Conservation (phyloP, 2,329 filamentous ascomycete species). For the Calonectria multiphialidica region DNA sequence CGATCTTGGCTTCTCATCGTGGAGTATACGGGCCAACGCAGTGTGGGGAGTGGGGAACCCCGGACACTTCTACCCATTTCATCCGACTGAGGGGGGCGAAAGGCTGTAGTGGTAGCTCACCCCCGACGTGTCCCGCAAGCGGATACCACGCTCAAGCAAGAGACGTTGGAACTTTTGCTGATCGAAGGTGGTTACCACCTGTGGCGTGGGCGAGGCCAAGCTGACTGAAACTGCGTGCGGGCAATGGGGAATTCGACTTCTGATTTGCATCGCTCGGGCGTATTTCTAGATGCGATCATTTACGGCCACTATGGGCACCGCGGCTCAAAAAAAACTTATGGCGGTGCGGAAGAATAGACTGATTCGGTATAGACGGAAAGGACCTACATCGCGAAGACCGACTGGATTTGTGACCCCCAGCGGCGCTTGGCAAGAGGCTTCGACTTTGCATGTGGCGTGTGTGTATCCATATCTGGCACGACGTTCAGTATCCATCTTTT, state of each 20-base stretch:
- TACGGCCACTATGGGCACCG: background rate
- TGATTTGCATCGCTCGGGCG: background rate
- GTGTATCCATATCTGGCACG: slow-evolving; percentile 17
- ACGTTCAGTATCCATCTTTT: slow-evolving; percentile 8
- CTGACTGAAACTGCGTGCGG: slow-evolving; percentile 8
- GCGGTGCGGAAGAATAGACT: background rate
- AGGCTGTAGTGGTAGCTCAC: background rate
- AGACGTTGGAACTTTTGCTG: slow-evolving; percentile 17
- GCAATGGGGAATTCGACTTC: background rate
- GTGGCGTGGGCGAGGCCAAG: background rate
- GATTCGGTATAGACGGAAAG: background rate
- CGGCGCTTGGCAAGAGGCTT: slow-evolving; percentile 3
- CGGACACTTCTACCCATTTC: slow-evolving; percentile 17
- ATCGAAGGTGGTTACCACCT: background rate
- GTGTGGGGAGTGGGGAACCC: slow-evolving; percentile 26
- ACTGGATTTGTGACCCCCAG: background rate
- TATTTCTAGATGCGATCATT: slow-evolving; percentile 1
- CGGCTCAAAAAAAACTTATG: background rate
- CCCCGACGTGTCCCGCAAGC: background rate
- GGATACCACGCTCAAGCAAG: background rate
- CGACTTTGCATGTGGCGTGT: slow-evolving; percentile 17
- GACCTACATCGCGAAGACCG: background rate
- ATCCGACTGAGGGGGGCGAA: slow-evolving; percentile 1
- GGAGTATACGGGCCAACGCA: slow-evolving; percentile 15
- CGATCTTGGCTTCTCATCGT: slow-evolving; percentile 12